Evolutionary conservation across 2,329 filamentous ascomycete genomes (phyloP), one percentile per base, ranked within the genome.

Genomic region (Talaromyces atroroseus): DNA sequence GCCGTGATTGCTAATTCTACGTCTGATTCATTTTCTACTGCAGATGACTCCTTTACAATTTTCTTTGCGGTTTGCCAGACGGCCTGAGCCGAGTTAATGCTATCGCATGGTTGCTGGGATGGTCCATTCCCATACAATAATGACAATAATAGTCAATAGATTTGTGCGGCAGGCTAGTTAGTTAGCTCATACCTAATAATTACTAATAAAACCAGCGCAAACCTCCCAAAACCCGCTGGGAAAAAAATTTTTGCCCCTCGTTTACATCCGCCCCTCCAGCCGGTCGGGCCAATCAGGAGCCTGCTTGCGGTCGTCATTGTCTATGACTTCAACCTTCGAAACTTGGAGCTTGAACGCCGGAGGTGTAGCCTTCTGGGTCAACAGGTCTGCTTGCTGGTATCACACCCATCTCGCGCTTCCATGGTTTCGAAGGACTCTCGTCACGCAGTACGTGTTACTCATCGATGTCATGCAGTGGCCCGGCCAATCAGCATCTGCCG

Each of bases 401-500:
- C 24, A 8, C 4, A 8, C 4, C 4, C 24, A 26, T 26, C 24
- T 26, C n/a, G 24, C 8, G 24, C 8, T 26, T 26, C 24, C 24
- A 26, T 26, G 24, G 8, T 26, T 26, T 8, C 24, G 24, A 26
- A 8, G 4, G 11, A 34, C 11, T 34, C 29, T 34, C 29, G 29
- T 34, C 29, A 26, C 8, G 24, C 24, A 34, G 11, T 34, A 12
- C 26, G 8, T 29, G 26, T 29, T 29, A 29, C 26, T 29, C 29
- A 12, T 10, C 29, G 29, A 34, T 42, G n/a, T 42, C 40, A 42
- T 18, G 20, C 38, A 18, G 40, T 21, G 50, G 5, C 6, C 42
- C 49, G 46, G 54, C 54, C 54, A 57, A 57, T 57, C 54, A 57
- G 14, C 49, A 26, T 44, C 38, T 47, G 32, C 46, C n/a, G 57